Base-by-base conservation (phyloP, 352 stramenopile genomes). In the Globisporangium cystogenes region DNA sequence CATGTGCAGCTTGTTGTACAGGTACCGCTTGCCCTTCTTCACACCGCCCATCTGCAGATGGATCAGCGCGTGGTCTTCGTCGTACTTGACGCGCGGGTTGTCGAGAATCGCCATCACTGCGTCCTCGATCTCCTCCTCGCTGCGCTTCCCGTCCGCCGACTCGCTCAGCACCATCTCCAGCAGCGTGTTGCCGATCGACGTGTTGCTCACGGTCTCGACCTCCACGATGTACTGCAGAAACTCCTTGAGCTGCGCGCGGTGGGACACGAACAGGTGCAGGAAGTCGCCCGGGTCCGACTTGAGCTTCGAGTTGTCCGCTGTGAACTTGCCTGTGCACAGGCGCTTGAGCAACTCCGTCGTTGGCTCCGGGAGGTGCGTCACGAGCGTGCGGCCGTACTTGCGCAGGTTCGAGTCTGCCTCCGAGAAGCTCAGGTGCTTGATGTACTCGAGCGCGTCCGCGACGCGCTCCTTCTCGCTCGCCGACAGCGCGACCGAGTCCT, bases 1-100 rank as follows among this genome's bases (percentile, higher is more conserved):
- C 88, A 97, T 93, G 57, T 96, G 84, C 27, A 96, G 69, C 58
- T 97, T 96, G 74, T 97, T 94, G 75, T 96, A 98, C 55, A 98
- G 55, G 58, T 93, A 97, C 35, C 96, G 82, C 68, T 97, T 95
- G 36, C 90, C 93, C 51, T 93, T 86, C 63, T 95, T 91, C 67
- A 97, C 96, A 18, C 73, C 76, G 49, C 86, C 77, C 84, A 97
- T 96, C 64, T 97, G 90, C 58, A 97, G 64, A 39, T 97, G 81
- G 42, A 98, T 96, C 20, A 98, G 64, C n/a, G 91, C 90, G 55
- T 97, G 90, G 49, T 97, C 87, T 46, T 85, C 82, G 55, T 98
- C 90, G 58, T 97, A 98, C 44, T 83, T 80, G 23, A 95, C 88
- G 14, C 84, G 72, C 11, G 89, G 87, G 55, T 95, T 96, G 53